Evolutionary conservation across 345 rosid genomes (phyloP).

Genomic region (Fremontodendron californicum): DNA sequence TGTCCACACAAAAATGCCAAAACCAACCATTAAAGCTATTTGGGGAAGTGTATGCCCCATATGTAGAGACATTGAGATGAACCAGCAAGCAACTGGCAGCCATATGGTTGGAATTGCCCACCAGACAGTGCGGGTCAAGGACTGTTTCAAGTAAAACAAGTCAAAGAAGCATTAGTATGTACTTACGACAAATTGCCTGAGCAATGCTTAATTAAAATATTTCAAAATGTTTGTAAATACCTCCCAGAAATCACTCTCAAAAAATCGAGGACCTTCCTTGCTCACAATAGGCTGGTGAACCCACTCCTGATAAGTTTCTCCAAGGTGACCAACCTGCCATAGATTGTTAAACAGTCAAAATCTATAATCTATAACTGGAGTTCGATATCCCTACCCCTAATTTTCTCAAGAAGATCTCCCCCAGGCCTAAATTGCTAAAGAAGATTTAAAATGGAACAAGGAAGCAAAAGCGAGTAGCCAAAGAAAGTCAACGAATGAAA

Average conservation of each 20-base stretch:
- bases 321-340: conserved; percentile 92
- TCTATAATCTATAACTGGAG: not conserved
- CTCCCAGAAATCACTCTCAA: conserved; percentile 93
- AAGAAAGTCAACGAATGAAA: not conserved
- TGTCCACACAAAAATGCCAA: conserved; percentile 84
- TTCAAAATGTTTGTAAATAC: conserved; percentile 27
- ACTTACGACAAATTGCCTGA: not conserved
- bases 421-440: not conserved
- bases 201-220: not conserved
- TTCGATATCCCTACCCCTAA: not conserved
- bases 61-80: conserved; percentile 50
- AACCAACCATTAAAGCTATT: conserved; percentile 48
- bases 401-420: not conserved
- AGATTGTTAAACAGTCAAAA: conserved; percentile 15
- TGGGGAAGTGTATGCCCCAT: conserved; percentile 68
- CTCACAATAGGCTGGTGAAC: conserved; percentile 95
- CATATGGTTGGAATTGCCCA: conserved; percentile 72
- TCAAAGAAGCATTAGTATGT: conserved; percentile 7
- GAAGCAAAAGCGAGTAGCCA: not conserved
- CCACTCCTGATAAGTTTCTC: conserved; percentile 94
- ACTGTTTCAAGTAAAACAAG: conserved; percentile 41
- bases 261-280: conserved; percentile 95
- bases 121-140: conserved; percentile 92
- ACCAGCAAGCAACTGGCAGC: conserved; percentile 51
- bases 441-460: not conserved